Percentiles rank a stretch among this genome's conserved stretches.
Conservation (phyloP, 805 yeast species). For the Candida caryicola region DNA sequence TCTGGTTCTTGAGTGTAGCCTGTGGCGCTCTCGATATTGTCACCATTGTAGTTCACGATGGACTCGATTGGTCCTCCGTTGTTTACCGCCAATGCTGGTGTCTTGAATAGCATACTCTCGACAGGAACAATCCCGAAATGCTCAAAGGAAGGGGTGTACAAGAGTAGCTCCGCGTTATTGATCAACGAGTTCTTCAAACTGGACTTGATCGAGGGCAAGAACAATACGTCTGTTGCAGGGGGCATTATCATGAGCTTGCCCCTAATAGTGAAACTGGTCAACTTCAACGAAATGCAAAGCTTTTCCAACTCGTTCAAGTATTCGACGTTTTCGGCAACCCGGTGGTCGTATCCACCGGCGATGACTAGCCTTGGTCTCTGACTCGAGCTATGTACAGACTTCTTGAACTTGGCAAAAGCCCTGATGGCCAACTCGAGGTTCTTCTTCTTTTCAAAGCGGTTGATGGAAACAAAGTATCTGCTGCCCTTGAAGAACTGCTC, state of each 20-base stretch:
- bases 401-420: slow-evolving; percentile 52
- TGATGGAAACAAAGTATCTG: slow-evolving; percentile 65
- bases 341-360: slow-evolving; percentile 88
- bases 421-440: slow-evolving; percentile 74
- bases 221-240: slow-evolving; percentile 51
- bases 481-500: slow-evolving; percentile 30
- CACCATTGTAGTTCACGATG: slow-evolving; percentile 35
- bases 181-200: slow-evolving; percentile 62
- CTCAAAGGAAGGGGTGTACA: slow-evolving; percentile 89
- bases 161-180: slow-evolving; percentile 51
- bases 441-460: slow-evolving; percentile 87
- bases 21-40: slow-evolving; percentile 42
- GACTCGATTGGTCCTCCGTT: slow-evolving; percentile 95
- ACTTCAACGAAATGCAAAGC: slow-evolving; percentile 43
- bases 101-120: slow-evolving; percentile 84
- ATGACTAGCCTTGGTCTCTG: slow-evolving; percentile 53
- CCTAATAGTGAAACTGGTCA: slow-evolving; percentile 45
- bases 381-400: slow-evolving; percentile 25
- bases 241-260: slow-evolving; percentile 36
- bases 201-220: slow-evolving; percentile 77
- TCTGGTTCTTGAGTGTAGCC: slow-evolving; percentile 59
- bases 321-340: slow-evolving; percentile 72
- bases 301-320: slow-evolving; percentile 60
- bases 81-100: slow-evolving; percentile 81
- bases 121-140: slow-evolving; percentile 98